Evolutionary conservation across 495 filamentous ascomycete genomes (phyloP), one percentile per base, ranked within the genome.

Genomic region (Podospora conica): DNA sequence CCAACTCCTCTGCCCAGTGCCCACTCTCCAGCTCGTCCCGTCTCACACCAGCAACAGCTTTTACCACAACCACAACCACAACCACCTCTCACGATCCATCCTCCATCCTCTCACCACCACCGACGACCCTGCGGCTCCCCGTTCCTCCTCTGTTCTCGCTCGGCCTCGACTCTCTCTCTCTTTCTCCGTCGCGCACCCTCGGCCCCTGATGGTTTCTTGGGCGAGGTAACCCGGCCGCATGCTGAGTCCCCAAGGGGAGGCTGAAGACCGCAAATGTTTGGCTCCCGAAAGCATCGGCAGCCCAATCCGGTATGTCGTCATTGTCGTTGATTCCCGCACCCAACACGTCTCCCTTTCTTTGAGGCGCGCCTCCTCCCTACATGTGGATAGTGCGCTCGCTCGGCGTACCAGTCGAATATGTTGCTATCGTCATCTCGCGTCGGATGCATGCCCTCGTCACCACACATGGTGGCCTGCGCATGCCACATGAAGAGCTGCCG

Each of bases 221-320:
- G 12, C 63, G 48, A 71, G 69, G 63, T 69, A 65, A n/a, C n/a
- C n/a, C n/a, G n/a, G 58, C 61, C n/a, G 23, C 60, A 55, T 60
- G 48, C 21, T 55, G 57, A 64, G 64, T 24, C 69, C 54, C 65
- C 64, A 58, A 21, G 53, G 53, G 66, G 59, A 61, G 63, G 53
- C 31, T 27, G 65, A 63, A 53, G 18, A 40, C 59, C 22, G 60
- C 24, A 33, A 27, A 82, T 82, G 80, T 82, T 82, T 72, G 76
- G 72, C 66, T 78, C 78, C 66, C 76, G 78, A 71, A 77, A 74
- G 70, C 78, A 80, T 70, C 76, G 79, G 54, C 72, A 74, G 64
- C 76, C 78, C 23, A 73, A 76, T 69, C 75, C 71, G 74, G 80
- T 82, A 81, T 79, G 80, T 80, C 72, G 71, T 74, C 75, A 75